phyloP scores from a whole-genome alignment of 257 asterid genomes.

The Lantana camara region DNA sequence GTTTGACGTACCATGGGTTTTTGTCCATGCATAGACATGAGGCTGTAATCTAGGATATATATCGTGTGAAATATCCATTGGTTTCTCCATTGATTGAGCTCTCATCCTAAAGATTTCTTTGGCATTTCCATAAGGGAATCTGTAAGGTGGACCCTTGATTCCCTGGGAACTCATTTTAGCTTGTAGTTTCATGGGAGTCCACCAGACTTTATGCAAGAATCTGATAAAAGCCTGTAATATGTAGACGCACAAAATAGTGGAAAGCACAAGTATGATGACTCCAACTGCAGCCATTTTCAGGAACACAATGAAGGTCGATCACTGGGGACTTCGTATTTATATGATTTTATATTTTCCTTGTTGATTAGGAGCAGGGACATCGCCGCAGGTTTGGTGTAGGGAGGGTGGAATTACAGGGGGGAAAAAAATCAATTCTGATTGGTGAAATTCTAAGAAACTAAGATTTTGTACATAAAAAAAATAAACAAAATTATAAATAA shows the following conservation, averaged over 20 bases:
- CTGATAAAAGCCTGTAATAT: slow-evolving; percentile 34
- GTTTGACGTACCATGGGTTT: slow-evolving; percentile 47
- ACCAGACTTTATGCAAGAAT: slow-evolving; percentile 50
- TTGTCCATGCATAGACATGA: slow-evolving; percentile 61
- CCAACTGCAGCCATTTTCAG: slow-evolving; percentile 20
- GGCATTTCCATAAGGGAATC: slow-evolving; percentile 65
- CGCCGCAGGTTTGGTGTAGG: too few relatives aligned
- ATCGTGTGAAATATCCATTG: slow-evolving; percentile 60
- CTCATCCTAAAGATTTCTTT: slow-evolving; percentile 50
- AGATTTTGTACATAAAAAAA: too few relatives aligned
- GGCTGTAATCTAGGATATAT: slow-evolving; percentile 63
- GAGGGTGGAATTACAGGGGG: too few relatives aligned
- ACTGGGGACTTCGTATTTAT: too few relatives aligned
- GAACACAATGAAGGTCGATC: not conserved
- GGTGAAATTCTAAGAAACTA: too few relatives aligned
- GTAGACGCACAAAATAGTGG: slow-evolving; percentile 28
- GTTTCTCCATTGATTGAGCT: slow-evolving; percentile 40
- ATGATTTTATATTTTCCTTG: too few relatives aligned
- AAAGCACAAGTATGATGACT: slow-evolving; percentile 21
- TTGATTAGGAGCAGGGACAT: too few relatives aligned
- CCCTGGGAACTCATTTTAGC: slow-evolving; percentile 53
- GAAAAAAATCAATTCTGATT: too few relatives aligned
- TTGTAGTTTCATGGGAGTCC: slow-evolving; percentile 45
- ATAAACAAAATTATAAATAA: too few relatives aligned
- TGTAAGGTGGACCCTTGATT: slow-evolving; percentile 58